phyloP scores from a whole-genome alignment of 257 asterid genomes.

The Mitragyna speciosa region DNA sequence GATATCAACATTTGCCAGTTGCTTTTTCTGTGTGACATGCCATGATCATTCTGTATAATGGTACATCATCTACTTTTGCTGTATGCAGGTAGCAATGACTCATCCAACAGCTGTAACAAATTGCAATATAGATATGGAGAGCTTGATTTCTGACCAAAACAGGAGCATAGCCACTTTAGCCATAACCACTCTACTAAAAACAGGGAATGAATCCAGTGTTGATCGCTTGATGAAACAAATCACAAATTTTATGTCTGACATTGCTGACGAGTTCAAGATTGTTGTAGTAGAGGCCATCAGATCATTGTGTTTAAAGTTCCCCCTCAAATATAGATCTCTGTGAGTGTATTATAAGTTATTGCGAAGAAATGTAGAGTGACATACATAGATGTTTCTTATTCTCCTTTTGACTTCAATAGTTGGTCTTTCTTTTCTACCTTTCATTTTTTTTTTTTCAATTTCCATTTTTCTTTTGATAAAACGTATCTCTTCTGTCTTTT shows the following conservation, averaged over 20 bases:
- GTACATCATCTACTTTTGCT: constrained; percentile 5
- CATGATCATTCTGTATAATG: neutral
- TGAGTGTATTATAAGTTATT: constrained; percentile 43
- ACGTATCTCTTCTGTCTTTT: constrained; percentile 12
- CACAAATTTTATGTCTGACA: constrained; percentile 92
- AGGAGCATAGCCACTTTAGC: constrained; percentile 95
- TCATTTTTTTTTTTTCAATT: neutral
- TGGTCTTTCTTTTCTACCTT: neutral
- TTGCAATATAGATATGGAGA: constrained; percentile 95
- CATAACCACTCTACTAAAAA: constrained; percentile 88
- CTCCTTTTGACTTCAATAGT: constrained; percentile 3
- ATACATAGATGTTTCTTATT: neutral
- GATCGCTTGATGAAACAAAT: constrained; percentile 95
- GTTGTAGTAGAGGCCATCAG: constrained; percentile 96
- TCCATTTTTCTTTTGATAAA: neutral
- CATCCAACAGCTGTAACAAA: constrained; percentile 94
- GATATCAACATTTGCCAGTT: neutral
- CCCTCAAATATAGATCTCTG: constrained; percentile 92
- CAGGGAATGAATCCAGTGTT: constrained; percentile 91
- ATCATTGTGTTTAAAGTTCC: constrained; percentile 90
- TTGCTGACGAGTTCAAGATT: constrained; percentile 96
- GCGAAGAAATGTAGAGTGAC: constrained; percentile 8
- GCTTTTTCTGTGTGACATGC: neutral
- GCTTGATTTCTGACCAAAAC: constrained; percentile 91
- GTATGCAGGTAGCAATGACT: constrained; percentile 87